phyloP scores from a whole-genome alignment of 495 filamentous ascomycete species.

The Melanomma pulvis-pyrius region DNA sequence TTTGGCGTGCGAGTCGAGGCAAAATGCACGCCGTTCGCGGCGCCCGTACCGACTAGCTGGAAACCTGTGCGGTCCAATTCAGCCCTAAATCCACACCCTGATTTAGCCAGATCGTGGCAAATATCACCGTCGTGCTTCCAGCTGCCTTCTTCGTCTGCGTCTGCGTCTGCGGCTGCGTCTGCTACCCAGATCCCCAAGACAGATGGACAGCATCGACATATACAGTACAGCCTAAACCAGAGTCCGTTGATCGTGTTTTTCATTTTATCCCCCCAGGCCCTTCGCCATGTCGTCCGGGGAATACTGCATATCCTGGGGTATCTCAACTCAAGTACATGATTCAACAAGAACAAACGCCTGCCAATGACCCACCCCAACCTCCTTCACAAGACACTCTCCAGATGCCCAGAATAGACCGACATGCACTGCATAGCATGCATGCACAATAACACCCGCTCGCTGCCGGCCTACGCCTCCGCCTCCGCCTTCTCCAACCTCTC shows the following conservation, averaged over 20 bases:
- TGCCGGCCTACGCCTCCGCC: slow-evolving; percentile 18
- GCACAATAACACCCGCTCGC: slow-evolving; percentile 4
- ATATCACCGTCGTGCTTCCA: slow-evolving; percentile 1
- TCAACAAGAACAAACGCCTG: neutral
- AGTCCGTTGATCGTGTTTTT: neutral
- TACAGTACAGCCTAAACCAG: slow-evolving; percentile 19
- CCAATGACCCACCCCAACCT: neutral
- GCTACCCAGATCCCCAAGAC: neutral
- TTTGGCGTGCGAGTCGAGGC: neutral
- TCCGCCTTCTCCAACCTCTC: slow-evolving; percentile 45
- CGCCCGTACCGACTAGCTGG: slow-evolving; percentile 22
- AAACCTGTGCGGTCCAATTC: neutral
- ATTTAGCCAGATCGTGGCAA: slow-evolving; percentile 19
- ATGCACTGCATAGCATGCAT: neutral
- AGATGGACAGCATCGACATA: neutral
- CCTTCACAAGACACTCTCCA: neutral
- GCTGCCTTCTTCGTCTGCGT: slow-evolving; percentile 18
- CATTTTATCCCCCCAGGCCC: too few species aligned
- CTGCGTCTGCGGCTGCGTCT: slow-evolving; percentile 5
- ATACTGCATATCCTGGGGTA: too few species aligned
- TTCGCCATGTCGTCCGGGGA: too few species aligned
- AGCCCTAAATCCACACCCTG: slow-evolving; percentile 9
- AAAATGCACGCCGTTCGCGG: slow-evolving; percentile 16
- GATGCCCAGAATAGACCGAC: neutral
- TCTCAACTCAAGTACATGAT: too few species aligned